Conservation (phyloP, 106 monocot genomes). For the Platanthera guangdongensis region DNA sequence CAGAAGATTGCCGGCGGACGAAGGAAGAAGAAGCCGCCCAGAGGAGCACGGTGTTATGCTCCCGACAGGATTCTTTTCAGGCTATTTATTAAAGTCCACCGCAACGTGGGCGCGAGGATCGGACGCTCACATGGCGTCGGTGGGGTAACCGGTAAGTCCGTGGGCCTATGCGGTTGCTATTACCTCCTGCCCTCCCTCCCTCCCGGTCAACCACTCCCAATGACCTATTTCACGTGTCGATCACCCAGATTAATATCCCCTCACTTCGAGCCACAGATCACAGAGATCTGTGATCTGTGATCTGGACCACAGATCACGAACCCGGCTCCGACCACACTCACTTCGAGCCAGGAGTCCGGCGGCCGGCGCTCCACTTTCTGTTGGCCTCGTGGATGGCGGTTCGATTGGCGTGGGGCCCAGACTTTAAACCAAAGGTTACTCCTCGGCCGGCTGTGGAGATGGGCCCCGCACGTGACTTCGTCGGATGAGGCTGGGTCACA, state of each 20-base stretch:
- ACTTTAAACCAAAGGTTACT: neutral
- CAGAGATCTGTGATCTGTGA: too few relatives aligned
- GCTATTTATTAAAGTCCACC: neutral
- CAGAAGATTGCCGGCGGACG: neutral
- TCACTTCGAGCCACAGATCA: too few relatives aligned
- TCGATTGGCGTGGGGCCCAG: neutral
- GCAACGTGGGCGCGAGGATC: neutral
- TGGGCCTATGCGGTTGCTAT: neutral
- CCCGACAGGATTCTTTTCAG: slow-evolving; percentile 1
- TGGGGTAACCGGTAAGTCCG: neutral
- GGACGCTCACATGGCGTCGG: slow-evolving; percentile 7
- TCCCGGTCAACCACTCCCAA: neutral
- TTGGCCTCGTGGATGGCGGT: neutral
- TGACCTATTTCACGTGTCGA: neutral
- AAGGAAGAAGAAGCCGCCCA: neutral
- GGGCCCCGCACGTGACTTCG: neutral
- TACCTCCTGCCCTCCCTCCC: neutral
- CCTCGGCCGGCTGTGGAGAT: neutral
- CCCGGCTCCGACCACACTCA: neutral
- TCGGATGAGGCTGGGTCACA: neutral
- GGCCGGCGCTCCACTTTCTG: neutral
- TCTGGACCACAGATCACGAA: neutral
- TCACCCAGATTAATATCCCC: neutral
- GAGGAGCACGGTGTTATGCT: neutral
- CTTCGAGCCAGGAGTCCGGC: too few relatives aligned